These are phyloP conservation scores for Arabidopsis thaliana DNA, from an alignment of 345 rosid genomes.

Conservation along the genomic window TAIR10.1 NC_003075.7:12555001-12555500, in stretches of 20 bases:
- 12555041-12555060: not conserved
- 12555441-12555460: slow-evolving; percentile 73
- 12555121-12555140: not conserved
- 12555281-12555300: not conserved
- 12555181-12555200: slow-evolving; percentile 92
- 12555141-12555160: slow-evolving; percentile 68
- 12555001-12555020: not conserved
- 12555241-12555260: slow-evolving; percentile 19
- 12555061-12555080: not conserved
- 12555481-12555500: slow-evolving; percentile 45
- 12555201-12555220: slow-evolving; percentile 95
- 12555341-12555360: slow-evolving; percentile 95
- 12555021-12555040: not conserved
- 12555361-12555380: slow-evolving; percentile 98
- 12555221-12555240: slow-evolving; percentile 92
- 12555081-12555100: not conserved
- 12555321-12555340: slow-evolving; percentile 98
- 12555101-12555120: slow-evolving; percentile 7
- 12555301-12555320: slow-evolving; percentile 33
- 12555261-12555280: not conserved
- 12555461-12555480: slow-evolving; percentile 94
- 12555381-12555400: slow-evolving; percentile 97
- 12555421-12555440: slow-evolving; percentile 99
- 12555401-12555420: slow-evolving; percentile 98
- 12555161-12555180: slow-evolving; percentile 88